Evolutionary conservation across 306 rosid genomes (phyloP).

Genomic region (Pyrus betulifolia): DNA sequence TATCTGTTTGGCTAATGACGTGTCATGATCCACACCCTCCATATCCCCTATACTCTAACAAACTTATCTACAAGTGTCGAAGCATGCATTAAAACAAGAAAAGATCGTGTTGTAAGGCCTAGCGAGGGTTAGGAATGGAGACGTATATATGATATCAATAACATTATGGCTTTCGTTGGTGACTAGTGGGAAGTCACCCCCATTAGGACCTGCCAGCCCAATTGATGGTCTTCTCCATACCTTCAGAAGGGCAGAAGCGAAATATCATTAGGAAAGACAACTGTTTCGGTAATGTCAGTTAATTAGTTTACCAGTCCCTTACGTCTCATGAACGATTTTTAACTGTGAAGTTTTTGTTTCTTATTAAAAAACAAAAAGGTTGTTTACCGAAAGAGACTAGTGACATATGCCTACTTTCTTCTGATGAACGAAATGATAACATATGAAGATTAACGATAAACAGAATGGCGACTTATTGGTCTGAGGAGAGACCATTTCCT

Average conservation of each 20-base stretch:
- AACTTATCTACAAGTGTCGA: background rate
- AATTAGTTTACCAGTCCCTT: background rate
- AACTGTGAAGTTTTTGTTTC: background rate
- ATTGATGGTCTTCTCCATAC: conserved; percentile 83
- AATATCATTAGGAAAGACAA: conserved; percentile 2
- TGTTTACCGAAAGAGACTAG: background rate
- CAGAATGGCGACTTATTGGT: background rate
- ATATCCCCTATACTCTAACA: background rate
- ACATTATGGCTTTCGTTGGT: conserved; percentile 77
- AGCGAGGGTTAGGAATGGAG: conserved; percentile 77
- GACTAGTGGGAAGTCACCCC: conserved; percentile 71
- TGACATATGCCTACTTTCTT: background rate
- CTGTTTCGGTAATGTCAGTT: background rate
- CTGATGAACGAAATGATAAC: background rate
- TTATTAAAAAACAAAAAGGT: background rate
- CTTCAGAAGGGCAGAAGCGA: conserved; percentile 27
- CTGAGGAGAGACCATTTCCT: background rate
- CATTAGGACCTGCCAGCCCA: conserved; percentile 69
- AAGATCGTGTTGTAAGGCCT: conserved; percentile 8
- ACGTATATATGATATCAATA: conserved; percentile 81
- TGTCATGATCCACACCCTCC: too few relatives aligned
- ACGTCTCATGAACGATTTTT: too few relatives aligned
- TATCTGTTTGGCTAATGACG: too few relatives aligned
- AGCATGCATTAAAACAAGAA: conserved; percentile 2
- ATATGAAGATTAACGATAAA: background rate